phyloP scores from a whole-genome alignment of 768 basidiomycete genomes.

The Agaricus blazei region DNA sequence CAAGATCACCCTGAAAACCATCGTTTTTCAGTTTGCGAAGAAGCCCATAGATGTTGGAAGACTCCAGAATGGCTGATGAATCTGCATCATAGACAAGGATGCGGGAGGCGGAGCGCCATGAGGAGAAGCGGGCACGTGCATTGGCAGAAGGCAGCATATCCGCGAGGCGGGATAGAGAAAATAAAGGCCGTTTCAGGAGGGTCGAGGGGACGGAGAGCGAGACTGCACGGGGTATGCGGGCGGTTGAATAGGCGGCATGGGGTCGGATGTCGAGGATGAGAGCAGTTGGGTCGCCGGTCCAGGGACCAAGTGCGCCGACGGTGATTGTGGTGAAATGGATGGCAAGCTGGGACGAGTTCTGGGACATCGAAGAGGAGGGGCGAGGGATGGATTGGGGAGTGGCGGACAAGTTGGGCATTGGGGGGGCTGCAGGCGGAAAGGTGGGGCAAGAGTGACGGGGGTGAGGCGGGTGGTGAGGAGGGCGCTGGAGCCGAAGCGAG shows the following conservation, averaged over 20 bases:
- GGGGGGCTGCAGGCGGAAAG: constrained; percentile 18
- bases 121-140: constrained; percentile 53
- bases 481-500: constrained; percentile 33
- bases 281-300: constrained; percentile 29
- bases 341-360: constrained; percentile 8
- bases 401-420: constrained; percentile 18
- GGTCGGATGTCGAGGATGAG: constrained; percentile 89
- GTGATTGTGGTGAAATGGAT: constrained; percentile 21
- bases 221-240: constrained; percentile 65
- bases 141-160: constrained; percentile 71
- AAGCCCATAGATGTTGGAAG: constrained; percentile 66
- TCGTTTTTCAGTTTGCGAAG: constrained; percentile 68
- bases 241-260: constrained; percentile 63
- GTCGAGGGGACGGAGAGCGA: constrained; percentile 93
- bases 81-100: constrained; percentile 90
- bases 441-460: constrained; percentile 11
- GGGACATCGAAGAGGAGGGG: background rate
- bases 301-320: constrained; percentile 21
- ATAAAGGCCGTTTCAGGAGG: constrained; percentile 85
- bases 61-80: constrained; percentile 50
- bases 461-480: constrained; percentile 29
- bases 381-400: constrained; percentile 4
- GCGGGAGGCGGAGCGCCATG: constrained; percentile 51
- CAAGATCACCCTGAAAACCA: constrained; percentile 52
- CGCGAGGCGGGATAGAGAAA: constrained; percentile 70